These are phyloP conservation scores for Alternaria triticina DNA, from an alignment of 2,329 filamentous ascomycete species.

Conservation along the genomic window DNA sequence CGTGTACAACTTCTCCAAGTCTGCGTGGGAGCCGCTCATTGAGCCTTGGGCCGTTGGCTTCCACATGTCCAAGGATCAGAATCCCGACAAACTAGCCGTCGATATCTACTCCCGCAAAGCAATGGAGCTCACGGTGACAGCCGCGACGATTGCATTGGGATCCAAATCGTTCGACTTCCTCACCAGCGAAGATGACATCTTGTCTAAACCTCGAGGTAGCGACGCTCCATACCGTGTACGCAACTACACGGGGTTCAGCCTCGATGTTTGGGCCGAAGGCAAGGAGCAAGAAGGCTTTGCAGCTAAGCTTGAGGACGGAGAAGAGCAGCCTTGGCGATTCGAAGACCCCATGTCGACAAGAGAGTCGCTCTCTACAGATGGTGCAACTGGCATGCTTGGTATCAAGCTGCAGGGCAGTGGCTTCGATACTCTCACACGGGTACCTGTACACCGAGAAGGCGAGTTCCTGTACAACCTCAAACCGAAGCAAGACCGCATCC, in stretches of 20 bases:
- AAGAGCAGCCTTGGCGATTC: slow-evolving; percentile 94
- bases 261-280: slow-evolving; percentile 77
- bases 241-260: slow-evolving; percentile 93
- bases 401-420: slow-evolving; percentile 90
- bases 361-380: slow-evolving; percentile 87
- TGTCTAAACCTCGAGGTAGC: slow-evolving; percentile 88
- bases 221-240: slow-evolving; percentile 93
- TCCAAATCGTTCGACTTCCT: slow-evolving; percentile 94
- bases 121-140: slow-evolving; percentile 90
- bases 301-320: slow-evolving; percentile 81
- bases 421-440: slow-evolving; percentile 87
- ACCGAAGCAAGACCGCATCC: slow-evolving; percentile 81
- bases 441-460: slow-evolving; percentile 91
- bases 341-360: slow-evolving; percentile 97
- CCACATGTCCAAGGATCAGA: slow-evolving; percentile 79
- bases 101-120: slow-evolving; percentile 88
- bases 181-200: slow-evolving; percentile 83
- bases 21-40: slow-evolving; percentile 93
- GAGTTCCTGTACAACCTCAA: slow-evolving; percentile 88
- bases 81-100: slow-evolving; percentile 77
- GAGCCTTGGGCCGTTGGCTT: slow-evolving; percentile 97
- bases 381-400: slow-evolving; percentile 77
- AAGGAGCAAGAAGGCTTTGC: slow-evolving; percentile 73
- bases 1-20: slow-evolving; percentile 99
- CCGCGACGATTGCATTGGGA: slow-evolving; percentile 88